These are phyloP conservation scores for Diaporthe caulivora DNA, from an alignment of 2,329 filamentous ascomycete genomes.

Conservation along the genomic window DNA sequence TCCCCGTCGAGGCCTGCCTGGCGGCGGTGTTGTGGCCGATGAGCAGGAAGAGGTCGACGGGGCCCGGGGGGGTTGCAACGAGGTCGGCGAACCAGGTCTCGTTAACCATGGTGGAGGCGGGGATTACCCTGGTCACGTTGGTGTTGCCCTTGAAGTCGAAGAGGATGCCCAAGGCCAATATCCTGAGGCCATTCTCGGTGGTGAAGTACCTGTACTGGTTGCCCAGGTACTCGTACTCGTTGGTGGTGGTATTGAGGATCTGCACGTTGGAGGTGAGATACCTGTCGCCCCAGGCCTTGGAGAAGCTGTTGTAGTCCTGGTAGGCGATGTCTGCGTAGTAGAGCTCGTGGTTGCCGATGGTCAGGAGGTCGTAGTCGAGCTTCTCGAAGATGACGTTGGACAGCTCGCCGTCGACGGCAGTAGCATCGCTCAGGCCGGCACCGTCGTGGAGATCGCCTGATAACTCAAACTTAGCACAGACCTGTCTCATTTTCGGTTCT, in stretches of 20 bases:
- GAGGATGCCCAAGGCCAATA: conserved; percentile 60
- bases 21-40: conserved; percentile 74
- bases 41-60: conserved; percentile 74
- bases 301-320: conserved; percentile 70
- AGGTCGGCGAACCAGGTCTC: conserved; percentile 72
- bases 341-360: conserved; percentile 72
- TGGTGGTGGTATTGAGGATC: conserved; percentile 54
- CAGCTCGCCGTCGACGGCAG: conserved; percentile 66
- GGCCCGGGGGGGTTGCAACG: conserved; percentile 59
- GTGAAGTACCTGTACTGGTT: conserved; percentile 59
- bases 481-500: conserved; percentile 45
- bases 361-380: conserved; percentile 57
- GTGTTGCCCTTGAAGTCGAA: conserved; percentile 68
- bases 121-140: conserved; percentile 71
- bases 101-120: conserved; percentile 62
- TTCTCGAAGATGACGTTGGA: conserved; percentile 61
- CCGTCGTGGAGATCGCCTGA: conserved; percentile 73
- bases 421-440: conserved; percentile 72
- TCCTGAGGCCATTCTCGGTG: conserved; percentile 55
- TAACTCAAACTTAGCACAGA: conserved; percentile 40
- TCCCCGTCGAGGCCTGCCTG: conserved; percentile 56
- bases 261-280: conserved; percentile 62
- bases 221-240: conserved; percentile 56
- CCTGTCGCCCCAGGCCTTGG: conserved; percentile 63
- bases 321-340: conserved; percentile 73